A percentile compares a stretch with the other conserved stretches of the same genome.
Evolutionary conservation across 2,329 filamentous ascomycete genomes (phyloP).

Genomic region (Sclerotinia glacialis): DNA sequence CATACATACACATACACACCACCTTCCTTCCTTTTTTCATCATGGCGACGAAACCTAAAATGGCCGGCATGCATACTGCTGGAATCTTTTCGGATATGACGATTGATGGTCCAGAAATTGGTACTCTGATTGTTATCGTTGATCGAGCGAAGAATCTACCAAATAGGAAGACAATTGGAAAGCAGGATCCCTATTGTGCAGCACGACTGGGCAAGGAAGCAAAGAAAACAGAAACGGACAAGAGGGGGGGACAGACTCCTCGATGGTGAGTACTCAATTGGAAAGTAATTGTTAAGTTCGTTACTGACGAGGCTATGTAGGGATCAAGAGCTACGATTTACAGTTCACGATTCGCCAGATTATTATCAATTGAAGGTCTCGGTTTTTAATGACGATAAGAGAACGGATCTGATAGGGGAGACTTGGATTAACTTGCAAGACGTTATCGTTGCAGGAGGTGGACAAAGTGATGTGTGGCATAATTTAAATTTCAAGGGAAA

Average conservation of each 20-base stretch:
- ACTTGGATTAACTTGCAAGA: slow-evolving; percentile 80
- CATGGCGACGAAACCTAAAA: slow-evolving; percentile 55
- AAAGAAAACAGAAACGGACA: slow-evolving; percentile 93
- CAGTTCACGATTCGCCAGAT: slow-evolving; percentile 92
- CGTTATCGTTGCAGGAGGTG: slow-evolving; percentile 80
- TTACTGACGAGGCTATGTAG: slow-evolving; percentile 49
- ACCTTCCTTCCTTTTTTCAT: slow-evolving; percentile 15
- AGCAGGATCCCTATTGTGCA: slow-evolving; percentile 97
- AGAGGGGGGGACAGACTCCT: slow-evolving; percentile 91
- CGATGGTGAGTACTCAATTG: slow-evolving; percentile 66
- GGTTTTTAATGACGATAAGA: slow-evolving; percentile 97
- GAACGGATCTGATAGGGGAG: slow-evolving; percentile 93
- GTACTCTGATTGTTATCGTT: slow-evolving; percentile 86
- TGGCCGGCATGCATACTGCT: slow-evolving; percentile 73
- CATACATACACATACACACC: not conserved
- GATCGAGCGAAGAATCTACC: slow-evolving; percentile 96
- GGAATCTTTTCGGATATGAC: slow-evolving; percentile 95
- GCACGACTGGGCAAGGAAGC: slow-evolving; percentile 92
- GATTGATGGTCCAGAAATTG: slow-evolving; percentile 88
- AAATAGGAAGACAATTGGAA: slow-evolving; percentile 95
- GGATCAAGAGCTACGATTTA: slow-evolving; percentile 97
- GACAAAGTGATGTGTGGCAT: slow-evolving; percentile 94
- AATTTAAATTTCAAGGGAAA: slow-evolving; percentile 82
- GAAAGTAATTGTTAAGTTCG: not conserved
- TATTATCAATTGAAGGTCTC: slow-evolving; percentile 95